These are phyloP conservation scores for Hippophae gyantsensis DNA, from an alignment of 306 rosid genomes.

Conservation along the genomic window DNA sequence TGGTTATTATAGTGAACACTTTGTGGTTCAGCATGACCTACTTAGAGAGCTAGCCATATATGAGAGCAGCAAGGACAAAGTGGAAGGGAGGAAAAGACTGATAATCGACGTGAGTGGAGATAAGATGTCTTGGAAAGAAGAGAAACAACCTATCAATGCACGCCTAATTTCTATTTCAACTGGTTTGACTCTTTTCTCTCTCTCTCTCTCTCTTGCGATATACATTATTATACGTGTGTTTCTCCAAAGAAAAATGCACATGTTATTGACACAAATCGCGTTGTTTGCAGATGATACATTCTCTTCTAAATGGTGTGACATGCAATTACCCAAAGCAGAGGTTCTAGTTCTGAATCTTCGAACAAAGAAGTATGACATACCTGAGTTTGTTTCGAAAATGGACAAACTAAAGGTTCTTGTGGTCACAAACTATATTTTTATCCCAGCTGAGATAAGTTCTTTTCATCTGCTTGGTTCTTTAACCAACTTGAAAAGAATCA, in stretches of 20 bases:
- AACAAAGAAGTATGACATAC: constrained; percentile 26
- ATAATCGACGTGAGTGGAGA: constrained; percentile 32
- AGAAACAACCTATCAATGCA: constrained; percentile 26
- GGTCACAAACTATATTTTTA: constrained; percentile 33
- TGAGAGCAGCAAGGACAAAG: constrained; percentile 20
- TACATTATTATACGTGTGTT: background rate
- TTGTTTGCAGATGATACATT: constrained; percentile 48
- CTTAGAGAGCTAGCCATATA: constrained; percentile 56
- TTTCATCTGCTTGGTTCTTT: constrained; percentile 24
- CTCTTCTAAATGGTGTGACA: constrained; percentile 36
- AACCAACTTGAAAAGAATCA: constrained; percentile 31
- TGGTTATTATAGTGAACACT: constrained; percentile 41
- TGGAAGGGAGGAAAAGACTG: constrained; percentile 32
- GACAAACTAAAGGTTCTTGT: constrained; percentile 39
- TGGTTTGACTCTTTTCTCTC: constrained; percentile 29
- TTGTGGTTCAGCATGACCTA: constrained; percentile 38
- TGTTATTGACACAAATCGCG: background rate
- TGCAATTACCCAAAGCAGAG: constrained; percentile 35
- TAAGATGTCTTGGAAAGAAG: constrained; percentile 40
- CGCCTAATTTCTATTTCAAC: constrained; percentile 49
- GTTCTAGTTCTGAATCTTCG: constrained; percentile 45
- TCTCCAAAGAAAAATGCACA: too few relatives aligned
- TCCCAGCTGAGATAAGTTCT: constrained; percentile 27
- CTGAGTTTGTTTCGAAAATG: constrained; percentile 42
- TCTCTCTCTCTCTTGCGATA: constrained; percentile 2